These are phyloP conservation scores for Helichrysum umbraculigerum DNA, from an alignment of 129 eudicot genomes.

Conservation along the genomic window DNA sequence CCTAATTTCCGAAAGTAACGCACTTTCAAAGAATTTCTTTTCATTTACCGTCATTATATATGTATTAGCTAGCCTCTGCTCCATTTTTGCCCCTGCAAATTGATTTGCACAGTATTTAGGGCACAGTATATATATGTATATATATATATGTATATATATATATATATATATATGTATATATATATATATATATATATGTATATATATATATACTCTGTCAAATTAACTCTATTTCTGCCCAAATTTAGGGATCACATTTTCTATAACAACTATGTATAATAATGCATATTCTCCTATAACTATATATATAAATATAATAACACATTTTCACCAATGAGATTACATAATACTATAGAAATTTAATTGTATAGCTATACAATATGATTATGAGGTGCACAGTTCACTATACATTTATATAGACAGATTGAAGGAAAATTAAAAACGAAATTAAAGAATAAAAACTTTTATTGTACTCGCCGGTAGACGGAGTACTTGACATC, in stretches of 20 bases:
- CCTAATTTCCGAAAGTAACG: constrained; percentile 73
- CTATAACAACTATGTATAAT: neutral
- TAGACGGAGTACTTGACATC: neutral
- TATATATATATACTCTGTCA: neutral
- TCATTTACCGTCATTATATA: constrained; percentile 84
- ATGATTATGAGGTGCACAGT: neutral
- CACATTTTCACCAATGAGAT: neutral
- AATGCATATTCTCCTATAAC: neutral
- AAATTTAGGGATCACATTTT: no score
- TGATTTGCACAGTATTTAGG: neutral
- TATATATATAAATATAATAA: no score
- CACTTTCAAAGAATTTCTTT: constrained; percentile 79
- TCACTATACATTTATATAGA: no score
- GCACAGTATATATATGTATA: neutral
- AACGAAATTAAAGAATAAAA: neutral
- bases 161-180: no score
- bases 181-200: neutral
- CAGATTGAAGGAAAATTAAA: neutral
- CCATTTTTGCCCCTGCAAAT: constrained; percentile 50
- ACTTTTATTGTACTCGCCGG: neutral
- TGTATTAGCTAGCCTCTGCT: constrained; percentile 76
- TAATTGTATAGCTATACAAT: neutral
- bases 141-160: no score
- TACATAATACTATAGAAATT: neutral
- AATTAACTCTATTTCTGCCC: no score